Evolutionary conservation across 2,329 filamentous ascomycete species (phyloP).

Genomic region (Raffaelea deltoideospora): DNA sequence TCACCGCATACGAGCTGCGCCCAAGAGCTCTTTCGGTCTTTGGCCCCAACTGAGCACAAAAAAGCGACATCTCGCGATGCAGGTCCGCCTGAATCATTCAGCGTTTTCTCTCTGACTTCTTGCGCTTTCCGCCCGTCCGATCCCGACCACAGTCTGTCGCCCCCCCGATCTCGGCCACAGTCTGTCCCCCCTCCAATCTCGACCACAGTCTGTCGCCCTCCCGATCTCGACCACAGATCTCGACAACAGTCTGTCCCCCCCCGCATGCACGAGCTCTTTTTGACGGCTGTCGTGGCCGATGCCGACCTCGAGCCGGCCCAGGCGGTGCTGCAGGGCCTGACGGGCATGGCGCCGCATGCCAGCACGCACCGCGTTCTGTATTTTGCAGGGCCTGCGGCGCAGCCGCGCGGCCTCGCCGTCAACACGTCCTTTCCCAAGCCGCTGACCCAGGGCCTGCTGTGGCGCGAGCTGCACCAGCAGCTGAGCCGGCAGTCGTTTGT

Average conservation of each 20-base stretch:
- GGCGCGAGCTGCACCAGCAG: constrained; percentile 39
- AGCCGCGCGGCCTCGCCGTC: constrained; percentile 28
- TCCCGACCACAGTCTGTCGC: too few species aligned
- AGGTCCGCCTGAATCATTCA: neutral
- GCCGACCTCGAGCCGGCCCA: constrained; percentile 35
- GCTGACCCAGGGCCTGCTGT: constrained; percentile 19
- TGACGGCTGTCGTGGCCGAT: constrained; percentile 36
- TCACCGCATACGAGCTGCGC: too few species aligned
- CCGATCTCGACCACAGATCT: neutral
- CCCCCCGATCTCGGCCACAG: neutral
- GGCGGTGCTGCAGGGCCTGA: constrained; percentile 40
- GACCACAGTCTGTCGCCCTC: too few species aligned
- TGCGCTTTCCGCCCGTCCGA: too few species aligned
- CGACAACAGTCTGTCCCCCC: too few species aligned
- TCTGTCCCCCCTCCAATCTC: too few species aligned
- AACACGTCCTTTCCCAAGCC: constrained; percentile 16
- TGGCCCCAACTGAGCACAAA: too few species aligned
- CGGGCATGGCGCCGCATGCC: constrained; percentile 37
- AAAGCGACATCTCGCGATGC: too few species aligned
- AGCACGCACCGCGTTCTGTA: constrained; percentile 35
- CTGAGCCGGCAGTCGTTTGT: constrained; percentile 41
- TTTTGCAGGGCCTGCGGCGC: constrained; percentile 30
- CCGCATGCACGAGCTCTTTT: constrained; percentile 43
- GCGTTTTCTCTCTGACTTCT: too few species aligned
- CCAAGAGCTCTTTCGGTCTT: too few species aligned